A percentile compares a stretch with the other conserved stretches of the same genome.
phyloP scores from a whole-genome alignment of 257 asterid species.

The Solanum boliviense region DNA sequence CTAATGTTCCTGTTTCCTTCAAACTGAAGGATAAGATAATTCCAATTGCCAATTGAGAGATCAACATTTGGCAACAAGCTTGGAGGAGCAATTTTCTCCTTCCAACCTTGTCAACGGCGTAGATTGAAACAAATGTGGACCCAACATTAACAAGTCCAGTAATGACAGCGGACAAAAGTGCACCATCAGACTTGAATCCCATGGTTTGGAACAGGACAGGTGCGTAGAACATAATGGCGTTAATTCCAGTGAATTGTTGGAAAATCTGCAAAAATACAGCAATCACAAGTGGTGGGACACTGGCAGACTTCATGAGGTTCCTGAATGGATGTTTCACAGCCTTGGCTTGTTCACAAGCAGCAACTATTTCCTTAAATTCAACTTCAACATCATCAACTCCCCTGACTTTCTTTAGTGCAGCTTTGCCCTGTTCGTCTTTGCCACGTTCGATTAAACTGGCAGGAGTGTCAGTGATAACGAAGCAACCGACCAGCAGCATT shows the following conservation, averaged over 20 bases:
- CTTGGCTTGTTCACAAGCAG: constrained; percentile 34
- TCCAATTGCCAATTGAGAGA: constrained; percentile 51
- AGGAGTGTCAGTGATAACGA: constrained; percentile 64
- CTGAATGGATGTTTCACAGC: constrained; percentile 31
- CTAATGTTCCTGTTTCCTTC: constrained; percentile 28
- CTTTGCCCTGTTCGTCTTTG: constrained; percentile 18
- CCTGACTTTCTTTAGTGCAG: constrained; percentile 35
- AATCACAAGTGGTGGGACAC: constrained; percentile 39
- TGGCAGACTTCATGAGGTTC: constrained; percentile 23
- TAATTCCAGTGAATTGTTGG: constrained; percentile 76
- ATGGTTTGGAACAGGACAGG: constrained; percentile 60
- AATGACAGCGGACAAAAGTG: constrained; percentile 42
- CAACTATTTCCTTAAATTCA: constrained; percentile 36
- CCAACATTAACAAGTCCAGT: constrained; percentile 51
- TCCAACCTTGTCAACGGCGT: constrained; percentile 44
- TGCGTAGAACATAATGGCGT: constrained; percentile 70
- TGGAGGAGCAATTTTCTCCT: constrained; percentile 62
- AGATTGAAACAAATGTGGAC: constrained; percentile 46
- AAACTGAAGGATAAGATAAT: constrained; percentile 18
- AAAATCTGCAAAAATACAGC: constrained; percentile 33
- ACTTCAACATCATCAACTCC: constrained; percentile 47
- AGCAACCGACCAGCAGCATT: constrained; percentile 36
- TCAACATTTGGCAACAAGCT: constrained; percentile 56
- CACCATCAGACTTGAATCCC: constrained; percentile 38
- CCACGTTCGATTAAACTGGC: constrained; percentile 51